Evolutionary conservation across 169 alveolate species (phyloP).

Genomic region (Plasmodium vivax): DNA sequence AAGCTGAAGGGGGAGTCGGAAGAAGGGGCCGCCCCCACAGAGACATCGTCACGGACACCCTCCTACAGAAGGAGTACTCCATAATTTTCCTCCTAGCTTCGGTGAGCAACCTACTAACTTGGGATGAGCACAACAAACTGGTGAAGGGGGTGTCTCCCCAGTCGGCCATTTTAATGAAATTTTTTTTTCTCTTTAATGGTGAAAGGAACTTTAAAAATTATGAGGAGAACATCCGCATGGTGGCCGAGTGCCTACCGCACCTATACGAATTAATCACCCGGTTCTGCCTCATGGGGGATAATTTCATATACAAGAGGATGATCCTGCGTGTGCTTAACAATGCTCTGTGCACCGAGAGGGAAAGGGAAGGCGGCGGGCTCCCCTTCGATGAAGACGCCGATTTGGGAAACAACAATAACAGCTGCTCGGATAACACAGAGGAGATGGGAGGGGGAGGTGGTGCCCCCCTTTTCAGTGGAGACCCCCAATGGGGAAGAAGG

Average conservation of each 20-base stretch:
- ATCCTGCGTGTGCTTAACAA: neutral
- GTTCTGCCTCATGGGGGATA: slow-evolving; percentile 18
- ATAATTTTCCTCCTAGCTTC: slow-evolving; percentile 21
- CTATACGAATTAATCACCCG: slow-evolving; percentile 8
- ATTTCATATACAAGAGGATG: slow-evolving; percentile 25
- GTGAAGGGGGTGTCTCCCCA: neutral
- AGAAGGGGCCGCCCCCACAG: too few species aligned
- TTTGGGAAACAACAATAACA: neutral
- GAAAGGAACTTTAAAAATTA: neutral
- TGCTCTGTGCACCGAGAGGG: neutral
- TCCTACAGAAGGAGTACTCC: slow-evolving; percentile 54
- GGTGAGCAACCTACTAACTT: neutral
- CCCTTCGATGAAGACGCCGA: neutral
- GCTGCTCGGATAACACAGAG: neutral
- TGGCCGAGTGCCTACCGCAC: neutral
- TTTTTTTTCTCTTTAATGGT: slow-evolving; percentile 22
- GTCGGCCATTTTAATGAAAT: slow-evolving; percentile 27
- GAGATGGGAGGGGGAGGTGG: neutral
- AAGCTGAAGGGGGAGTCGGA: neutral
- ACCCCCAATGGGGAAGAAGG: neutral
- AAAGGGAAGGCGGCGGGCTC: neutral
- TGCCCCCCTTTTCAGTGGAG: neutral
- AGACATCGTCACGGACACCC: slow-evolving; percentile 31
- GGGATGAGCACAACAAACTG: slow-evolving; percentile 12
- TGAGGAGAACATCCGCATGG: slow-evolving; percentile 4